Percentiles rank a stretch among this genome's conserved stretches.
phyloP scores from a whole-genome alignment of 2,329 filamentous ascomycete species.

The Venturia asperata region DNA sequence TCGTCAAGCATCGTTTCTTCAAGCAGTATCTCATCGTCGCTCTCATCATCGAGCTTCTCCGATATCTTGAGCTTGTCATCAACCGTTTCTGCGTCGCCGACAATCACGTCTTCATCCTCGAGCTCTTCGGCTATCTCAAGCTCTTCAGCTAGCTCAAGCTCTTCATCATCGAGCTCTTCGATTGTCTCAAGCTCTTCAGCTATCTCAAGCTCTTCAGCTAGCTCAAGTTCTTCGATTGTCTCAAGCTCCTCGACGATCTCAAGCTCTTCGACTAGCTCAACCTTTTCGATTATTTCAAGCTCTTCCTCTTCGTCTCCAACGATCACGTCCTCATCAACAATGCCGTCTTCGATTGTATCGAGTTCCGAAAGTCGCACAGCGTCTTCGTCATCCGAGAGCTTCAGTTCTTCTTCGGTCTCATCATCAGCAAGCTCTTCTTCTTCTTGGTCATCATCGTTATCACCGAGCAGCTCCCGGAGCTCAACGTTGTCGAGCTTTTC shows the following conservation, averaged over 20 bases:
- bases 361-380: neutral
- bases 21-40: neutral
- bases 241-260: neutral
- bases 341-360: neutral
- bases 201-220: neutral
- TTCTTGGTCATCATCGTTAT: neutral
- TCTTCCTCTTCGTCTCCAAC: slow-evolving; percentile 5
- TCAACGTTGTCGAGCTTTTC: slow-evolving; percentile 11
- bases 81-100: neutral
- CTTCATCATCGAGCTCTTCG: neutral
- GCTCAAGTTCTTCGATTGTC: no score
- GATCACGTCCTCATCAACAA: slow-evolving; percentile 1
- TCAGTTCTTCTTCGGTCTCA: neutral
- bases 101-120: neutral
- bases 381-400: neutral
- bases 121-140: neutral
- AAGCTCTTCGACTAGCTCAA: slow-evolving; percentile 1
- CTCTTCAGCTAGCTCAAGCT: no score
- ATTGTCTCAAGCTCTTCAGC: neutral
- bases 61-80: no score
- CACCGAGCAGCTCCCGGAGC: neutral
- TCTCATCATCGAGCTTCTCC: neutral
- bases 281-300: neutral
- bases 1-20: neutral
- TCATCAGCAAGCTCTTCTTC: neutral